phyloP scores from a whole-genome alignment of 495 filamentous ascomycete species.

The Penicillium simplicissimum region DNA sequence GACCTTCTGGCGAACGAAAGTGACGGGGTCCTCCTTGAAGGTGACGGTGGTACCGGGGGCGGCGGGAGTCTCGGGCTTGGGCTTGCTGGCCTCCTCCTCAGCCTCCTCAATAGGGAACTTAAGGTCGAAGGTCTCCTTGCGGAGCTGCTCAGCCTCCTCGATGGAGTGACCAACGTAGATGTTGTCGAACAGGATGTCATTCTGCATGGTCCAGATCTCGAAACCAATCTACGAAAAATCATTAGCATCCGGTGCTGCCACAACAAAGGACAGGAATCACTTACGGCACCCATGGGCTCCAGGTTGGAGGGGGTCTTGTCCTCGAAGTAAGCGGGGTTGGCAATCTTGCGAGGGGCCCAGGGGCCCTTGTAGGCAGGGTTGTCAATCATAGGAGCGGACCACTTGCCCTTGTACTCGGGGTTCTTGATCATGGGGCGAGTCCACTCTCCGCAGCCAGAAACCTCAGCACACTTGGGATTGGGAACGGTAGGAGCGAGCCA shows the following conservation, averaged over 20 bases:
- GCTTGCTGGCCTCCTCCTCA: slow-evolving; percentile 79
- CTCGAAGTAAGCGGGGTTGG: slow-evolving; percentile 96
- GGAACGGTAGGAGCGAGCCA: slow-evolving; percentile 91
- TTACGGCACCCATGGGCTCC: slow-evolving; percentile 95
- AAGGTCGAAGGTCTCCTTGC: slow-evolving; percentile 88
- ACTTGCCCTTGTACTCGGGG: slow-evolving; percentile 98
- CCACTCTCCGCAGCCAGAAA: slow-evolving; percentile 94
- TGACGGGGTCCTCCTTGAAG: slow-evolving; percentile 90
- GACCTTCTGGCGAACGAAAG: slow-evolving; percentile 88
- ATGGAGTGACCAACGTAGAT: slow-evolving; percentile 99
- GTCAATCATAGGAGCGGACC: slow-evolving; percentile 90
- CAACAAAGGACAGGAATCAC: slow-evolving; percentile 34
- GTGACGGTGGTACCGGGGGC: slow-evolving; percentile 71
- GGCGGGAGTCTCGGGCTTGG: slow-evolving; percentile 67
- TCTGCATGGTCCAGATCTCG: slow-evolving; percentile 99
- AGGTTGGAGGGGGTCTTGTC: slow-evolving; percentile 96
- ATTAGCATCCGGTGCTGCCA: slow-evolving; percentile 12
- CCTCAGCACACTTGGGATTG: slow-evolving; percentile 95
- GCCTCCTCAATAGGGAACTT: slow-evolving; percentile 85
- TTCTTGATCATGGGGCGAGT: slow-evolving; percentile 90
- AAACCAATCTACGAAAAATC: slow-evolving; percentile 73
- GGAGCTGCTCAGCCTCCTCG: slow-evolving; percentile 87
- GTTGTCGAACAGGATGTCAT: slow-evolving; percentile 98
- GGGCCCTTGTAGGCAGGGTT: slow-evolving; percentile 98
- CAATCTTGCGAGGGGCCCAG: slow-evolving; percentile 93